Evolutionary conservation across 2,329 filamentous ascomycete species (phyloP), one percentile per base, ranked within the genome.

Genomic region (Monilinia polystroma): DNA sequence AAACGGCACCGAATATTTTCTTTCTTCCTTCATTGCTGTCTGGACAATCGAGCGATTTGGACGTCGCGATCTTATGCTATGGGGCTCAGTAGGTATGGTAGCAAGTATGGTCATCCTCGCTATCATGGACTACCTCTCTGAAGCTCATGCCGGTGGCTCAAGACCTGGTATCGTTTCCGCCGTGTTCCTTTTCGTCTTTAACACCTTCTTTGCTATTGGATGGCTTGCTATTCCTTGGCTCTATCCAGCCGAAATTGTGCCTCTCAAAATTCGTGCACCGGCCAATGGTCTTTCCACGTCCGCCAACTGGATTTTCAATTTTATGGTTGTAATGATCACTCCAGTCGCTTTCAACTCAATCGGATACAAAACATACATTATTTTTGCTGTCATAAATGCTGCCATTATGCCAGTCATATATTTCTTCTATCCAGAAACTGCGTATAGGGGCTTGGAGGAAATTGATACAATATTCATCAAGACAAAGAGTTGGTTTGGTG

Each of bases 11-110:
- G 64, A 35, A 29, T 63, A 66, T 14, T 63, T 66, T 32, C 10
- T 41, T n/a, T 49, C 64, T 20, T 66, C 64, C 4, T 66, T 51
- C 54, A 71, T 80, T 11, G 78, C 79, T 0, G 69, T 80, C 4
- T 78, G 76, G n/a, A 75, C 78, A 4, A 82, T 83, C 58, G 81
- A 83, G 76, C 82, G 84, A 1, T 84, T 88, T 3, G 88, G 88
- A 18, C 86, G 90, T 43, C 83, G 90, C 18, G 84, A 85, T 73
- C 83, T 92, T 69, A 91, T 93, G 87, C 78, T 92, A 20, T 85
- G 90, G 69, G 89, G 89, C 62, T 85, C 86, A 0, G 78, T 83
- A 35, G 86, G 86, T 0, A 86, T 88, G 80, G 85, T 85, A 26
- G 74, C 87, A 85, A 58, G 91, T 91, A 66, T 66, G 64, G 64